Evolutionary conservation across 202 grass and related monocot species (phyloP).

Genomic region (Eragrostis tef): DNA sequence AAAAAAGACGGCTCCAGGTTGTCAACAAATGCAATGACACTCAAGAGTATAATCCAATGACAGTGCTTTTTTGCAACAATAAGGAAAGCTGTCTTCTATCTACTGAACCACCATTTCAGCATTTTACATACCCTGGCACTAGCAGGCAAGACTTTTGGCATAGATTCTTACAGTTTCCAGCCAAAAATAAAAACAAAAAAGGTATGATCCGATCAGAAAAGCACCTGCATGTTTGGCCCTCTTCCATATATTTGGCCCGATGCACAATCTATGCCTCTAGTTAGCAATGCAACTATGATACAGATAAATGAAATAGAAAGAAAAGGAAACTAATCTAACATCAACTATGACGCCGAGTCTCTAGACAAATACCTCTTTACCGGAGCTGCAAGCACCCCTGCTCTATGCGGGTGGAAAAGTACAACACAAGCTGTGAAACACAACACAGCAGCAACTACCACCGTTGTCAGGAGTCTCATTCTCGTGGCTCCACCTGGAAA

Average conservation of each 20-base stretch:
- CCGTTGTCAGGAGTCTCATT: conserved; percentile 47
- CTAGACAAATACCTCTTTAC: conserved; percentile 76
- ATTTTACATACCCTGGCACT: not conserved
- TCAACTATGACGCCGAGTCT: conserved; percentile 52
- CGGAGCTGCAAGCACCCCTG: conserved; percentile 54
- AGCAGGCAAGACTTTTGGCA: conserved; percentile 12
- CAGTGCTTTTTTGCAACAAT: not conserved
- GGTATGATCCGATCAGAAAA: not conserved
- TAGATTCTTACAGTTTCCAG: no score
- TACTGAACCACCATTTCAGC: not conserved
- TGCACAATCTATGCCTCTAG: conserved; percentile 35
- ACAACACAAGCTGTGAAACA: conserved; percentile 79
- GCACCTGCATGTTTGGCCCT: not conserved
- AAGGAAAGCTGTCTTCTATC: conserved; percentile 1
- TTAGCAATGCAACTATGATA: conserved; percentile 34
- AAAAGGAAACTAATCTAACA: conserved; percentile 38
- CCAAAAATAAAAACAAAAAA: conserved; percentile 7
- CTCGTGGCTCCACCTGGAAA: conserved; percentile 57
- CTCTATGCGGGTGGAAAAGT: conserved; percentile 71
- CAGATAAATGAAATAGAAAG: not conserved
- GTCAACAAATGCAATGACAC: not conserved
- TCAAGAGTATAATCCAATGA: not conserved
- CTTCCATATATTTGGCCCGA: conserved; percentile 21
- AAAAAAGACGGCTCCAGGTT: not conserved
- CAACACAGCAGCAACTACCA: conserved; percentile 59